phyloP scores from a whole-genome alignment of 208 protist species.

The Leishmania lainsoni region DNA sequence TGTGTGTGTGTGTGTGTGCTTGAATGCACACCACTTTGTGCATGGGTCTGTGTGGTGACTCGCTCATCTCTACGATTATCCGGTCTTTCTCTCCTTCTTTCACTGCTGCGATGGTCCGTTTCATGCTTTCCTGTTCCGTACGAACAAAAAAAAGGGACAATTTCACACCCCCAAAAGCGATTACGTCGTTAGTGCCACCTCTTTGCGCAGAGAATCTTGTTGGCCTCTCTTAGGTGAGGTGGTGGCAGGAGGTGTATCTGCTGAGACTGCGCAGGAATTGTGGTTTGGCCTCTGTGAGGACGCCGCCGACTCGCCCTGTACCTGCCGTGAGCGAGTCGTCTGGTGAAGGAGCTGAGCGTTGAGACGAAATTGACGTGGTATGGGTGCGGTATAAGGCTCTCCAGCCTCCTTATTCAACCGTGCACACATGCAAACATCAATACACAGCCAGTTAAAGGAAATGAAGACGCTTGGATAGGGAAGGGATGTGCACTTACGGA shows the following conservation, averaged over 20 bases:
- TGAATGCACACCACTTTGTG: neutral
- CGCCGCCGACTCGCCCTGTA: neutral
- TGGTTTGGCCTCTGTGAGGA: neutral
- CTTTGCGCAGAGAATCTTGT: neutral
- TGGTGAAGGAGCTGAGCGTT: neutral
- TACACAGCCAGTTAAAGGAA: neutral
- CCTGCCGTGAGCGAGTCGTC: neutral
- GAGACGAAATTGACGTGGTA: neutral
- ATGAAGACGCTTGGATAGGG: neutral
- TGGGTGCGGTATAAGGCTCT: neutral
- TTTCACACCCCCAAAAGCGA: neutral
- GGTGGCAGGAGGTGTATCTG: neutral
- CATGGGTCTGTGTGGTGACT: neutral
- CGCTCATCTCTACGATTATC: neutral
- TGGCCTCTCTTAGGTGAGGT: neutral
- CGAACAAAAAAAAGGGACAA: neutral
- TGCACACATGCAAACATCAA: neutral
- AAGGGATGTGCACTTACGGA: too few species aligned
- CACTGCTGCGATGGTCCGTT: slow-evolving; percentile 7
- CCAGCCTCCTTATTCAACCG: neutral
- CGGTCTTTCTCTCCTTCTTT: neutral
- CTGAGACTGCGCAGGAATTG: neutral
- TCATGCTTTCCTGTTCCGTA: neutral
- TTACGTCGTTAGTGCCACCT: neutral
- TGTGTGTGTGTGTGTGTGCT: neutral